Evolutionary conservation across 1,284 basidiomycete species (phyloP).

Genomic region (Coniferiporia weirii): DNA sequence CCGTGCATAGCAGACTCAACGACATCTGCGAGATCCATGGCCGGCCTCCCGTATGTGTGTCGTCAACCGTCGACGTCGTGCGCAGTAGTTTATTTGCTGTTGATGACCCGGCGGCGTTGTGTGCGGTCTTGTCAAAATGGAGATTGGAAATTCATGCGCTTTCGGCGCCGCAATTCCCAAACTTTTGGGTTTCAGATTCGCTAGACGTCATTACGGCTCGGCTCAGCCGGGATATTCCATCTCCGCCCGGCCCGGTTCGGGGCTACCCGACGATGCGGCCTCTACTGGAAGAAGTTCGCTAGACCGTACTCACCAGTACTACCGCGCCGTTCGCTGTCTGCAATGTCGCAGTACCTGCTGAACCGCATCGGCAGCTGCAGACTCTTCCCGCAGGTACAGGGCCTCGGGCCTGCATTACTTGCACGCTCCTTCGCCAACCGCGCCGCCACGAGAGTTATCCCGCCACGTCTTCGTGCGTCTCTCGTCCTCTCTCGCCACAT

Average conservation of each 20-base stretch:
- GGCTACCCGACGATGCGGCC: not conserved
- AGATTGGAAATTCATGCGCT: too few species aligned
- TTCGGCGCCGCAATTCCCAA: too few species aligned
- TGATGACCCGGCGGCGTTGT: too few species aligned
- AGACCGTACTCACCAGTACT: too few species aligned
- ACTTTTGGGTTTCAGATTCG: not conserved
- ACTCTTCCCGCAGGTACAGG: not conserved
- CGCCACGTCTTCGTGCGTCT: constrained; percentile 12
- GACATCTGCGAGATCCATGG: constrained; percentile 2
- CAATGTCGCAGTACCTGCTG: constrained; percentile 4
- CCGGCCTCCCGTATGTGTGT: not conserved
- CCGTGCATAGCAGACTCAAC: constrained; percentile 2
- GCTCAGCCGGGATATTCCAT: not conserved
- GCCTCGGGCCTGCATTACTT: constrained; percentile 1
- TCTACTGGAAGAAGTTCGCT: too few species aligned
- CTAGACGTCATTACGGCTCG: not conserved
- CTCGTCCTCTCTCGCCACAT: constrained; percentile 18
- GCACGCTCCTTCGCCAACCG: constrained; percentile 17
- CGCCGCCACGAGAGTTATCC: constrained; percentile 9
- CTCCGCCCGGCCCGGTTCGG: not conserved
- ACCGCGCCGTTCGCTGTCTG: not conserved
- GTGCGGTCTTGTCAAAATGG: too few species aligned
- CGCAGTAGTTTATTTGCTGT: too few species aligned
- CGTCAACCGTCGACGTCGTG: not conserved
- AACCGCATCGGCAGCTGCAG: constrained; percentile 8